Evolutionary conservation across 768 basidiomycete genomes (phyloP), one percentile per base, ranked within the genome.

Genomic region (Pulveroboletus ravenelii): DNA sequence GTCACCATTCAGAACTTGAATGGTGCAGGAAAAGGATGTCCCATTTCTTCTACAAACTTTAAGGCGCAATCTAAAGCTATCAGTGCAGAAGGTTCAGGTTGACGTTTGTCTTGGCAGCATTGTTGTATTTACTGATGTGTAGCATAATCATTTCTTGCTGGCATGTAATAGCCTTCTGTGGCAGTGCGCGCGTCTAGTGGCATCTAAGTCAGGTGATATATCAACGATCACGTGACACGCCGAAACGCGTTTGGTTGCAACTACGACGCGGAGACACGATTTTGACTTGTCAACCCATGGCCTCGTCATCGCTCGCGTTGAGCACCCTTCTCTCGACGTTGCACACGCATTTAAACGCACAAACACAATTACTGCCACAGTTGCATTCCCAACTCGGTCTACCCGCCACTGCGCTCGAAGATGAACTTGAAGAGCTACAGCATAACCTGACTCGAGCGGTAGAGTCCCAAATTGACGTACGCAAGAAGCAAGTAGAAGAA

Each of bases 321-420:
- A 88, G 84, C 34, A 74, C 84, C 10, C 76, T 92, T 14, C 75
- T 93, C 9, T 81, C 87, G 64, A 85, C 88, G 18, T 67, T 93
- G 25, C 87, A 91, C 56, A 77, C 82, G 3, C 86, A 89, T 65
- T 72, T 93, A 6, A 86, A 87, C 65, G 71, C 83, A 2, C 91
- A 94, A 68, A 90, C 89, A 0, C 84, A 87, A 54, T 75, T 90
- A 30, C 74, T 95, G 2, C 90, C 90, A 14, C 82, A 84, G 7
- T 74, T 95, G 5, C 91, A 94, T 67, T 75, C 80, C 1, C 89
- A 89, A 61, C 86, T 95, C 14, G 91, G 89, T 30, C 76, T 94
- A 13, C 89, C 92, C 9, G 69, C 81, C 25, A 81, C 83, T 10
- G 85, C 90, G 0, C 79, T 94, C 38, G 82, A 89, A 64, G 85